Percentiles rank a stretch among this genome's conserved stretches.
Evolutionary conservation across 2,329 filamentous ascomycete species (phyloP).

Genomic region (Aspergillus sp.): DNA sequence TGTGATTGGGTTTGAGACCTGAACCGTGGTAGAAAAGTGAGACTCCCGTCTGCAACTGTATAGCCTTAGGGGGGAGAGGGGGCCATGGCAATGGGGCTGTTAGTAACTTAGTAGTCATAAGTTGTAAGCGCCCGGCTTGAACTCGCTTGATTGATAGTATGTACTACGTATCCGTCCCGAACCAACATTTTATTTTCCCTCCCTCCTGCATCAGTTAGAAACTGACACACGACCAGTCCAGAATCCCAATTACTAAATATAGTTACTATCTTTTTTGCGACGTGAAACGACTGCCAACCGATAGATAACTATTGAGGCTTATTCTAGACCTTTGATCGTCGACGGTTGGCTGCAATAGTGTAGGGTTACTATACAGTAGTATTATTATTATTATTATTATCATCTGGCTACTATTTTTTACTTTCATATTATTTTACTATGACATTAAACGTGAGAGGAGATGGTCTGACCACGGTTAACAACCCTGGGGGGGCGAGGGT

Average conservation of each 20-base stretch:
- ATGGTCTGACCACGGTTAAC: too few relatives aligned
- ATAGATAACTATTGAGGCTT: not conserved
- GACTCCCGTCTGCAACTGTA: too few relatives aligned
- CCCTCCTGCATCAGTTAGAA: not conserved
- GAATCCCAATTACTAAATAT: not conserved
- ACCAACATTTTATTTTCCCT: not conserved
- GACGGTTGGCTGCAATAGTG: conserved; percentile 5
- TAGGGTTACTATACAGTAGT: not conserved
- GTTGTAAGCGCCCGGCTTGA: not conserved
- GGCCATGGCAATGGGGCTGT: too few relatives aligned
- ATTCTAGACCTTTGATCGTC: not conserved
- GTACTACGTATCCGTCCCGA: not conserved
- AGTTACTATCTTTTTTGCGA: not conserved
- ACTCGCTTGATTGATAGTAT: not conserved
- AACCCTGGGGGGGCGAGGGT: too few relatives aligned
- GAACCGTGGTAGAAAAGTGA: too few relatives aligned
- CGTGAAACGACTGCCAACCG: not conserved
- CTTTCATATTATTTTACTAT: too few relatives aligned
- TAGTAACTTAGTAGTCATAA: not conserved
- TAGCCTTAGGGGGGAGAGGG: too few relatives aligned
- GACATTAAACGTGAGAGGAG: too few relatives aligned
- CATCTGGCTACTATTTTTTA: too few relatives aligned
- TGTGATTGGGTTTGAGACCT: too few relatives aligned
- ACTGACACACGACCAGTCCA: not conserved
- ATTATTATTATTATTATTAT: too few relatives aligned